Percentiles rank a stretch among this genome's conserved stretches.
Evolutionary conservation across 2,329 filamentous ascomycete species (phyloP).

Genomic region (Curvularia eragrostidis): DNA sequence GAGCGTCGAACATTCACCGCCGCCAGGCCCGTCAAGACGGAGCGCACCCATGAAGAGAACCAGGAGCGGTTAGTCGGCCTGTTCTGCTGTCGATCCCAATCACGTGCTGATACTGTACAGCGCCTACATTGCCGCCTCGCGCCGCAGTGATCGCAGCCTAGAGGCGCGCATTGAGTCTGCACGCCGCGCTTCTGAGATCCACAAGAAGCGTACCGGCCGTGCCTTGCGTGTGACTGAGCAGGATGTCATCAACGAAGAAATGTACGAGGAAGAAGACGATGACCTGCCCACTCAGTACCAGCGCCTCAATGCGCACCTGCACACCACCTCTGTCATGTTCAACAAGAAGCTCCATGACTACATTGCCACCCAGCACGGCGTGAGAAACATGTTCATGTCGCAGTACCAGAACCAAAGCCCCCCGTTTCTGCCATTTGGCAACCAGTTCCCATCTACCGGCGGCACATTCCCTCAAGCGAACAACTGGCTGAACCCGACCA

Average conservation of each 20-base stretch:
- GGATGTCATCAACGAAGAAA: conserved; percentile 88
- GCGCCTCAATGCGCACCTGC: conserved; percentile 67
- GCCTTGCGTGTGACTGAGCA: conserved; percentile 81
- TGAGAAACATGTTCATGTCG: conserved; percentile 55
- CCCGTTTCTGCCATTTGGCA: conserved; percentile 22
- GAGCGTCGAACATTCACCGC: conserved; percentile 44
- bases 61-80: conserved; percentile 66
- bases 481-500: conserved; percentile 42
- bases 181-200: conserved; percentile 84
- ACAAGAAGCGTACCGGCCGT: conserved; percentile 85
- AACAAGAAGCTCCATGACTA: conserved; percentile 68
- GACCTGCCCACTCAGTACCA: conserved; percentile 73
- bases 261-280: conserved; percentile 96
- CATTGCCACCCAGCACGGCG: conserved; percentile 64
- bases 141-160: conserved; percentile 82
- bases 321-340: conserved; percentile 66
- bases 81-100: not conserved
- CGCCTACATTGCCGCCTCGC: conserved; percentile 90
- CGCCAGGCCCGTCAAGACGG: conserved; percentile 64
- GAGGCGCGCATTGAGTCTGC: conserved; percentile 91
- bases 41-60: conserved; percentile 80
- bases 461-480: conserved; percentile 26
- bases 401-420: conserved; percentile 33
- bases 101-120: conserved; percentile 53
- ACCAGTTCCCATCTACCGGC: conserved; percentile 33